Percentiles rank a stretch among this genome's conserved stretches.
Evolutionary conservation across 257 asterid genomes (phyloP).

Genomic region (Fraxinus pennsylvanica): DNA sequence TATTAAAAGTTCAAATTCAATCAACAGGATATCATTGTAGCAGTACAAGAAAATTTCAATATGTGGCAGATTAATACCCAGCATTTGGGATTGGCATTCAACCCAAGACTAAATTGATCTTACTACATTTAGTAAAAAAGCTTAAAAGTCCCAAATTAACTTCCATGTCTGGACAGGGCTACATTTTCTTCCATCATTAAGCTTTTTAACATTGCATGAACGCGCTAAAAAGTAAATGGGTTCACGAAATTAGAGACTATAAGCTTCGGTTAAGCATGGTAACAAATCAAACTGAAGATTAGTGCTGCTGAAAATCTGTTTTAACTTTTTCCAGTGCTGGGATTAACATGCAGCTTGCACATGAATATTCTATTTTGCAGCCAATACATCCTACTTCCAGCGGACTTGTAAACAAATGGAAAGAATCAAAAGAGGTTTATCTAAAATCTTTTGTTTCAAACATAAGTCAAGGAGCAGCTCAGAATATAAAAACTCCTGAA

Average conservation of each 20-base stretch:
- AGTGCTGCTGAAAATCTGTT: not conserved
- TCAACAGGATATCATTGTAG: not conserved
- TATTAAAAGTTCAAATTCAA: conserved; percentile 12
- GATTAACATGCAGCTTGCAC: conserved; percentile 12
- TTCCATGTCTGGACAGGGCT: not conserved
- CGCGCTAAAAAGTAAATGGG: not conserved
- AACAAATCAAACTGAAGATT: not conserved
- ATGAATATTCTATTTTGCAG: not conserved
- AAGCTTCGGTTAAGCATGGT: conserved; percentile 1
- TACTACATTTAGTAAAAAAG: not conserved
- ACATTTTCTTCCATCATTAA: not conserved
- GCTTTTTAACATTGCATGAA: not conserved
- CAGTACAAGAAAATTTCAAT: not conserved
- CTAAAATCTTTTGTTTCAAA: not conserved
- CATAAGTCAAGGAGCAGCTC: not conserved
- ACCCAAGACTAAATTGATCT: conserved; percentile 2
- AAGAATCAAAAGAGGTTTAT: not conserved
- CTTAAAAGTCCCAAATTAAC: conserved; percentile 1
- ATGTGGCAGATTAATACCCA: not conserved
- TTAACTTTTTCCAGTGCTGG: not conserved
- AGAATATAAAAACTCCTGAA: not conserved
- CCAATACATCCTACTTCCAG: conserved; percentile 10
- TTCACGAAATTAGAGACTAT: conserved; percentile 4
- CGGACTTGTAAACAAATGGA: not conserved
- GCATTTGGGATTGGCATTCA: not conserved